phyloP scores from a whole-genome alignment of 78 protist species.

The Pelomyxa schiedti region DNA sequence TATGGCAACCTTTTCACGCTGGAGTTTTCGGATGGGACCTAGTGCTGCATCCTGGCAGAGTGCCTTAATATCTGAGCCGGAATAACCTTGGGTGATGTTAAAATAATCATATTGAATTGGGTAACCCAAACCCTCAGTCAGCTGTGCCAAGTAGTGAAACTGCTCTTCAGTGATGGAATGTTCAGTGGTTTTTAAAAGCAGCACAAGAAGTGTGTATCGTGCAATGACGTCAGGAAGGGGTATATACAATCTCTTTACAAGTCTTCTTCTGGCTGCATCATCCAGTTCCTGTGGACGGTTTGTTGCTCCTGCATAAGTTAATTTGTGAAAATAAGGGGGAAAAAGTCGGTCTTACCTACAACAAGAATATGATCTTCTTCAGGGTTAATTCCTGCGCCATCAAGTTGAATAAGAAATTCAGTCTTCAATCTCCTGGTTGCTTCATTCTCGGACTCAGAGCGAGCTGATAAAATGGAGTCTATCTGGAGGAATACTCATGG shows the following conservation, averaged over 20 bases:
- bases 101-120: no score
- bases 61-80: conserved; percentile 41
- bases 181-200: not conserved
- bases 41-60: conserved; percentile 52
- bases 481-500: conserved; percentile 21
- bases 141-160: not conserved
- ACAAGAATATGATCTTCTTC: conserved; percentile 31
- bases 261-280: conserved; percentile 73
- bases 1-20: no score
- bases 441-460: conserved; percentile 65
- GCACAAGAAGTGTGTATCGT: conserved; percentile 17
- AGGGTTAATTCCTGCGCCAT: conserved; percentile 42
- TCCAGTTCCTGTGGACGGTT: conserved; percentile 77
- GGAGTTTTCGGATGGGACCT: conserved; percentile 44
- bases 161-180: not conserved
- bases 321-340: not conserved
- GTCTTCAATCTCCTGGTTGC: conserved; percentile 70
- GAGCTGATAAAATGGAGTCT: conserved; percentile 64
- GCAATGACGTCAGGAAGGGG: conserved; percentile 65
- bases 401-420: conserved; percentile 81
- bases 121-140: conserved; percentile 5
- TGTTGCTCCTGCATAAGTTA: conserved; percentile 29
- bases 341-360: conserved; percentile 28
- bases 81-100: conserved; percentile 15
- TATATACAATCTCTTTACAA: conserved; percentile 50